A percentile compares a stretch with the other conserved stretches of the same genome.
Conservation (phyloP, 2,329 filamentous ascomycete genomes). For the Mycosphaerelloides madeirae region DNA sequence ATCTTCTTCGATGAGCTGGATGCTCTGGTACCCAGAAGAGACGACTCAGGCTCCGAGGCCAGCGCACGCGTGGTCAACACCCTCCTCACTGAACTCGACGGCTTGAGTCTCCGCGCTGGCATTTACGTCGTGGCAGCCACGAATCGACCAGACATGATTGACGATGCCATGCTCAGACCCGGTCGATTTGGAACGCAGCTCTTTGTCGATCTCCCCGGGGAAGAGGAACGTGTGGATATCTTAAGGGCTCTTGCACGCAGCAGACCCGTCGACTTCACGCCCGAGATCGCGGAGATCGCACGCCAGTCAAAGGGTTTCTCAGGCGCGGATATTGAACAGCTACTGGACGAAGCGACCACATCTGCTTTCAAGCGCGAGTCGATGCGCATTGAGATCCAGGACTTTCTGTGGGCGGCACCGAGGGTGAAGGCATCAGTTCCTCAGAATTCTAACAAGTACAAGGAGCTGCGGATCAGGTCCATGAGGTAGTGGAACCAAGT, state of each 20-base stretch:
- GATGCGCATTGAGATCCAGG: slow-evolving; percentile 11
- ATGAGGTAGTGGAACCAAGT: too few relatives aligned
- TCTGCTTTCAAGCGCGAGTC: slow-evolving; percentile 47
- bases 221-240: slow-evolving; percentile 79
- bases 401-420: background rate
- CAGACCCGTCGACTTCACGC: slow-evolving; percentile 49
- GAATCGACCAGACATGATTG: slow-evolving; percentile 93
- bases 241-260: slow-evolving; percentile 61
- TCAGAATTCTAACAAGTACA: background rate
- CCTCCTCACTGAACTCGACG: slow-evolving; percentile 88
- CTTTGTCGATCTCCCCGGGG: slow-evolving; percentile 79
- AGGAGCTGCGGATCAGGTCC: background rate
- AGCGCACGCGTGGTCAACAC: slow-evolving; percentile 90
- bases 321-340: slow-evolving; percentile 58
- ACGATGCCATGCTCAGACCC: slow-evolving; percentile 87
- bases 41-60: slow-evolving; percentile 71
- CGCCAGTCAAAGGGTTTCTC: slow-evolving; percentile 70
- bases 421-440: background rate
- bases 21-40: slow-evolving; percentile 79
- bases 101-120: slow-evolving; percentile 66
- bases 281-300: slow-evolving; percentile 54
- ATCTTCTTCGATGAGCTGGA: slow-evolving; percentile 98
- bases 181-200: slow-evolving; percentile 84
- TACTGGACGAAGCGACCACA: slow-evolving; percentile 57
- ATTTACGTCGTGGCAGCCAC: slow-evolving; percentile 95